Percentiles rank a stretch among this genome's conserved stretches.
Evolutionary conservation across 1,284 basidiomycete species (phyloP).

Genomic region (Austroboletus novae-zelandiae): DNA sequence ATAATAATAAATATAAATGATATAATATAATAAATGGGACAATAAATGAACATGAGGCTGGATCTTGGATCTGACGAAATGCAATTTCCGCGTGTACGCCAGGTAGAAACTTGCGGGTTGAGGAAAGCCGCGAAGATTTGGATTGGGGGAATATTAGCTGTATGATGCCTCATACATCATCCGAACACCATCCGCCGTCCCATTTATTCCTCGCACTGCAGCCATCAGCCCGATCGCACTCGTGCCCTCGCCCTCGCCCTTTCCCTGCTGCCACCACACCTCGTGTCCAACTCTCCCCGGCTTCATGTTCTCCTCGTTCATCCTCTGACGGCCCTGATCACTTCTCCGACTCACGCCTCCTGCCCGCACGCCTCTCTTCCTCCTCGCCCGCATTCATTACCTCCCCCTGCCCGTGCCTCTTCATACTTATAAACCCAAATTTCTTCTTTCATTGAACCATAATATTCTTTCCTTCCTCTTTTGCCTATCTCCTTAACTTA

Average conservation of each 20-base stretch:
- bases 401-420: constrained; percentile 37
- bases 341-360: constrained; percentile 40
- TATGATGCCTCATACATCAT: constrained; percentile 26
- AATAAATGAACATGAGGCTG: constrained; percentile 39
- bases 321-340: constrained; percentile 39
- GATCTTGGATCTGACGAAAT: constrained; percentile 35
- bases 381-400: constrained; percentile 31
- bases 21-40: neutral
- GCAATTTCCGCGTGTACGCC: constrained; percentile 42
- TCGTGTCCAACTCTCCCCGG: constrained; percentile 41
- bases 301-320: constrained; percentile 49
- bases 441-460: constrained; percentile 47
- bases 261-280: constrained; percentile 40
- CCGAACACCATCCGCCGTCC: constrained; percentile 26
- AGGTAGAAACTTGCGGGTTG: constrained; percentile 8
- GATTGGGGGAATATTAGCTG: constrained; percentile 3
- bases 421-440: constrained; percentile 47
- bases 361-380: constrained; percentile 34
- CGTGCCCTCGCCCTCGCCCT: constrained; percentile 36
- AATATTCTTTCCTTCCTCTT: constrained; percentile 49
- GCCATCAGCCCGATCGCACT: constrained; percentile 33
- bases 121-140: constrained; percentile 31
- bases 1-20: neutral
- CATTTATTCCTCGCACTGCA: constrained; percentile 32
- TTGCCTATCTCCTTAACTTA: constrained; percentile 47